Conservation (phyloP, 331 rosid species). For the Malus hybrid region DNA sequence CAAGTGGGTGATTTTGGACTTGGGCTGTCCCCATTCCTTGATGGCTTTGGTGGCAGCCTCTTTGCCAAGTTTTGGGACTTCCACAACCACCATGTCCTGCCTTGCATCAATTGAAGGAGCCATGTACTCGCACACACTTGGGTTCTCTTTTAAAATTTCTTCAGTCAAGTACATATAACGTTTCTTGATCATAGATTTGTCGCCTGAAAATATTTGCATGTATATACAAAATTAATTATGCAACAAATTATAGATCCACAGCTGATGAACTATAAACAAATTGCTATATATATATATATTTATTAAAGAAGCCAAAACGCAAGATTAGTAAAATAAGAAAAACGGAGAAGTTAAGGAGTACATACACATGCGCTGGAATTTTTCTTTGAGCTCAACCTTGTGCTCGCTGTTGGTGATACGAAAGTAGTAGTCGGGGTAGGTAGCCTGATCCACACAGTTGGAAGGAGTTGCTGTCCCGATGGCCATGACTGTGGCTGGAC, state of each 20-base stretch:
- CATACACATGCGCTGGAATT: slow-evolving; percentile 61
- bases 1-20: slow-evolving; percentile 52
- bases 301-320: too few species aligned
- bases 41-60: slow-evolving; percentile 51
- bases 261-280: too few species aligned
- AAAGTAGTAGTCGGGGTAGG: slow-evolving; percentile 50
- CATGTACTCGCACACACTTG: slow-evolving; percentile 35
- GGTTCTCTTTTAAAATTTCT: slow-evolving; percentile 44
- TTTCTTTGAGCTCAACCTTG: slow-evolving; percentile 46
- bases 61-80: slow-evolving; percentile 52
- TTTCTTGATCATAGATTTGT: slow-evolving; percentile 46
- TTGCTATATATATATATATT: too few species aligned
- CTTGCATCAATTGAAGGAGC: slow-evolving; percentile 51
- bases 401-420: slow-evolving; percentile 53
- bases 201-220: slow-evolving; percentile 22
- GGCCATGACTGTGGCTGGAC: slow-evolving; percentile 50
- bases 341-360: background rate
- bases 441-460: slow-evolving; percentile 38
- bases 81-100: slow-evolving; percentile 49
- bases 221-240: too few species aligned
- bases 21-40: slow-evolving; percentile 30
- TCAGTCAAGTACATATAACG: slow-evolving; percentile 53
- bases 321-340: background rate
- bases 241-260: too few species aligned
- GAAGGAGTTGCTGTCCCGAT: slow-evolving; percentile 54